Evolutionary conservation across 1,139 yeast genomes (phyloP).

Genomic region (Zygosaccharomyces sapae): DNA sequence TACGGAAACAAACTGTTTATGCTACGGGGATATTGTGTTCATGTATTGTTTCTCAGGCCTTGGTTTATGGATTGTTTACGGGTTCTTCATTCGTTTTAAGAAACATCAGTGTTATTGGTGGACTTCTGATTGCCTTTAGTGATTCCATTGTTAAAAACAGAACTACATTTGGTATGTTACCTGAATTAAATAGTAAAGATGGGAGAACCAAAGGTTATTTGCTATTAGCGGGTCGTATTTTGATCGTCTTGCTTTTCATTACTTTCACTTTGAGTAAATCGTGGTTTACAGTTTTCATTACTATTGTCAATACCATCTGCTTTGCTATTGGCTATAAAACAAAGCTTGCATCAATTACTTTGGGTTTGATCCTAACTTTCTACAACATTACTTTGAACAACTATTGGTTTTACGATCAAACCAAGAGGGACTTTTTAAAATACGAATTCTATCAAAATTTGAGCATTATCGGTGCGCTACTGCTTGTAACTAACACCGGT

Average conservation of each 20-base stretch:
- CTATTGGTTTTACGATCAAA: slow-evolving; percentile 75
- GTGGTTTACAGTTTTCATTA: slow-evolving; percentile 63
- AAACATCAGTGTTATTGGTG: slow-evolving; percentile 89
- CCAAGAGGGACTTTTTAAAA: slow-evolving; percentile 80
- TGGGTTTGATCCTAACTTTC: slow-evolving; percentile 67
- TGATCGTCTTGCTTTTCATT: slow-evolving; percentile 78
- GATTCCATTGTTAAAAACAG: slow-evolving; percentile 79
- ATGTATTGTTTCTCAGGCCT: slow-evolving; percentile 79
- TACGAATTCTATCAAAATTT: slow-evolving; percentile 94
- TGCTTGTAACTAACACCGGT: slow-evolving; percentile 89
- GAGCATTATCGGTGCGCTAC: slow-evolving; percentile 90
- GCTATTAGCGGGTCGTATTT: slow-evolving; percentile 81
- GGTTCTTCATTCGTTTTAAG: slow-evolving; percentile 80
- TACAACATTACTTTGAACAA: slow-evolving; percentile 81
- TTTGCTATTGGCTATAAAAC: slow-evolving; percentile 94
- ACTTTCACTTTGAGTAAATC: slow-evolving; percentile 79
- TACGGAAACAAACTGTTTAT: slow-evolving; percentile 63
- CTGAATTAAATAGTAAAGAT: slow-evolving; percentile 70
- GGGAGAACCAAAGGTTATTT: slow-evolving; percentile 76
- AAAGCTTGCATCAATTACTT: slow-evolving; percentile 75
- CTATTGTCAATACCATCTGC: slow-evolving; percentile 69
- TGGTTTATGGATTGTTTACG: slow-evolving; percentile 81
- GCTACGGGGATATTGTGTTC: slow-evolving; percentile 69
- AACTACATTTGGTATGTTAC: slow-evolving; percentile 85
- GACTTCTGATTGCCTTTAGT: slow-evolving; percentile 80